phyloP scores from a whole-genome alignment of 2,329 filamentous ascomycete species.

The Fusarium sp. region DNA sequence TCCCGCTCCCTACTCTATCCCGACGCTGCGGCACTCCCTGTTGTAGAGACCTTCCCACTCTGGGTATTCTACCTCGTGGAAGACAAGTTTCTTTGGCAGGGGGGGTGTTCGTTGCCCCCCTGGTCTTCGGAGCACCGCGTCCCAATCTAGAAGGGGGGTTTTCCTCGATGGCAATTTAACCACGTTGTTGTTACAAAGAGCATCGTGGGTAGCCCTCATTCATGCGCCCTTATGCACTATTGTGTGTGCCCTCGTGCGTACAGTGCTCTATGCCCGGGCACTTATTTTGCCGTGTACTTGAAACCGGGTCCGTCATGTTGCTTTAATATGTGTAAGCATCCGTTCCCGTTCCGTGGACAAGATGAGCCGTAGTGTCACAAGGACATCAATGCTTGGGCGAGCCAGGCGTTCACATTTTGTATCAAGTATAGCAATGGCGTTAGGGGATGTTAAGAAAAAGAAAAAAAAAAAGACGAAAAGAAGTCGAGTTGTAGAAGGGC shows the following conservation, averaged over 20 bases:
- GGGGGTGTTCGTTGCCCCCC: conserved; percentile 11
- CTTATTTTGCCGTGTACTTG: not conserved
- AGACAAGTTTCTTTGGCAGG: conserved; percentile 20
- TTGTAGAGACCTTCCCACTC: conserved; percentile 3
- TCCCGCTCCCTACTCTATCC: conserved; percentile 16
- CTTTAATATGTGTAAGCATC: not conserved
- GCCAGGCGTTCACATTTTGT: not conserved
- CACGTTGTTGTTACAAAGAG: not conserved
- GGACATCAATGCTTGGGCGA: not conserved
- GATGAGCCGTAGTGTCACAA: not conserved
- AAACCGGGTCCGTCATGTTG: not conserved
- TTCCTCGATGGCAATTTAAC: not conserved
- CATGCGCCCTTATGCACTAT: not conserved
- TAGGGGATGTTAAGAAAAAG: not conserved
- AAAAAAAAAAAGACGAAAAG: not conserved
- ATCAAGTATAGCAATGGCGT: not conserved
- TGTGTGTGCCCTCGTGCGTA: not conserved
- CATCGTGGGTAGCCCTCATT: not conserved
- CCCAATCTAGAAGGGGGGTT: not conserved
- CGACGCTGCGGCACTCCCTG: conserved; percentile 39
- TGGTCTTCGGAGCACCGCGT: not conserved
- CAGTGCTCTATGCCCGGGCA: not conserved
- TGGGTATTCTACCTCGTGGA: conserved; percentile 25
- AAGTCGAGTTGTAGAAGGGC: not conserved
- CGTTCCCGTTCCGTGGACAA: not conserved